A percentile compares a stretch with the other conserved stretches of the same genome.
phyloP scores from a whole-genome alignment of 441 rosid species.

The Macaranga tanarius region DNA sequence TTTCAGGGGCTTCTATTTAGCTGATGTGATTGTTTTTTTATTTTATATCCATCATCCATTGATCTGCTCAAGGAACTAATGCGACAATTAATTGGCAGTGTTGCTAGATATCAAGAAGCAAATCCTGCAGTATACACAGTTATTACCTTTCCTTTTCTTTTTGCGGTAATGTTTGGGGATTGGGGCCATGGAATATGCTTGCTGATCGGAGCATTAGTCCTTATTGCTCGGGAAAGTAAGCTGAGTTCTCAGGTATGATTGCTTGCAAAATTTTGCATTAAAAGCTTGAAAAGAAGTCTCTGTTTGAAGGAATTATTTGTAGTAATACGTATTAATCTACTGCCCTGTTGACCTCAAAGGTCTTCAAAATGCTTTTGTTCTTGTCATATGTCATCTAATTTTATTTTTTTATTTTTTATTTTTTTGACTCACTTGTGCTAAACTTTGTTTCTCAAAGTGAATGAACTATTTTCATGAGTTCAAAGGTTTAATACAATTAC shows the following conservation, averaged over 20 bases:
- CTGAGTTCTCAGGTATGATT: conserved; percentile 65
- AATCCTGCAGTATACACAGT: conserved; percentile 91
- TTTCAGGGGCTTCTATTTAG: conserved; percentile 13
- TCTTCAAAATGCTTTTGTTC: neutral
- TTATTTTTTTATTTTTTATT: too few relatives aligned
- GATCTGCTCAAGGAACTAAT: conserved; percentile 29
- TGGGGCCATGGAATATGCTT: conserved; percentile 99
- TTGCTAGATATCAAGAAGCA: conserved; percentile 94
- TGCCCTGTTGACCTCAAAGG: neutral
- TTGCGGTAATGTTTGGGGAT: conserved; percentile 99
- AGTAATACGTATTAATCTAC: neutral
- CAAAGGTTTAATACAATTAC: conserved; percentile 2
- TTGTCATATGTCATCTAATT: neutral
- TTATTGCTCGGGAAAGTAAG: conserved; percentile 78
- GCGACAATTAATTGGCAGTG: conserved; percentile 52
- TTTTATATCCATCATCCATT: conserved; percentile 17
- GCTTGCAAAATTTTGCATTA: conserved; percentile 23
- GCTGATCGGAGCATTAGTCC: conserved; percentile 82
- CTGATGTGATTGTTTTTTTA: conserved; percentile 23
- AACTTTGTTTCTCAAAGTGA: neutral
- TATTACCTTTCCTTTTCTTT: conserved; percentile 92
- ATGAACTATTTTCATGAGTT: neutral
- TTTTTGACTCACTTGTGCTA: neutral
- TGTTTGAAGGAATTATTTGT: neutral
- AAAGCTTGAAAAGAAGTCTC: conserved; percentile 6